Conservation (phyloP, 2,329 filamentous ascomycete genomes). For the Kalmusia sp. region DNA sequence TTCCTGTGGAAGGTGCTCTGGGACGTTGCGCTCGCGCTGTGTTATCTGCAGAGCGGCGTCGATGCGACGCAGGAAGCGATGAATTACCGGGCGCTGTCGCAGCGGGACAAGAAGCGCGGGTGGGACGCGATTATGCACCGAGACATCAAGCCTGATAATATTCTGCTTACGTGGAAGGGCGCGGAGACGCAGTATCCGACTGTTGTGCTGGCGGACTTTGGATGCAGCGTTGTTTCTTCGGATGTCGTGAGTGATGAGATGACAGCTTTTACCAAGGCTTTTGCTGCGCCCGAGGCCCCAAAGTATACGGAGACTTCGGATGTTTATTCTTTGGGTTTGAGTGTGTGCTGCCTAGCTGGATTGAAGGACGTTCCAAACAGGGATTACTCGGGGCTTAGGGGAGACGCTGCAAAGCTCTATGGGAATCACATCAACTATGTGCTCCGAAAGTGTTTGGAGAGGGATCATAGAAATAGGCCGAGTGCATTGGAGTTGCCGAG, state of each 20-base stretch:
- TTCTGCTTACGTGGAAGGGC: conserved; percentile 17
- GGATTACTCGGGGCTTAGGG: too few species aligned
- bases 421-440: too few species aligned
- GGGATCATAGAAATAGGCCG: not conserved
- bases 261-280: not conserved
- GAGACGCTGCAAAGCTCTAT: too few species aligned
- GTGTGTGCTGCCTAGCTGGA: not conserved
- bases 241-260: not conserved
- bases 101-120: not conserved
- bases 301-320: not conserved
- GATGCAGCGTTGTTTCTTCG: conserved; percentile 1
- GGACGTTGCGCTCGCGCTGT: conserved; percentile 19
- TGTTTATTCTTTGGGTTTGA: conserved; percentile 2
- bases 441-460: not conserved
- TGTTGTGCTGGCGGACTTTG: conserved; percentile 21
- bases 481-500: conserved; percentile 5
- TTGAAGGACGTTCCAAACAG: not conserved
- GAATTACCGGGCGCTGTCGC: not conserved
- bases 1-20: conserved; percentile 23
- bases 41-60: conserved; percentile 15
- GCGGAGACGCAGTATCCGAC: conserved; percentile 9
- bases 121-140: conserved; percentile 22
- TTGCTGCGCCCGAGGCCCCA: conserved; percentile 5
- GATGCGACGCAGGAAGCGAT: not conserved
- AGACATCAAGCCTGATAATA: conserved; percentile 26